Conservation (phyloP, 352 stramenopile species). For the Pythium diclinum region DNA sequence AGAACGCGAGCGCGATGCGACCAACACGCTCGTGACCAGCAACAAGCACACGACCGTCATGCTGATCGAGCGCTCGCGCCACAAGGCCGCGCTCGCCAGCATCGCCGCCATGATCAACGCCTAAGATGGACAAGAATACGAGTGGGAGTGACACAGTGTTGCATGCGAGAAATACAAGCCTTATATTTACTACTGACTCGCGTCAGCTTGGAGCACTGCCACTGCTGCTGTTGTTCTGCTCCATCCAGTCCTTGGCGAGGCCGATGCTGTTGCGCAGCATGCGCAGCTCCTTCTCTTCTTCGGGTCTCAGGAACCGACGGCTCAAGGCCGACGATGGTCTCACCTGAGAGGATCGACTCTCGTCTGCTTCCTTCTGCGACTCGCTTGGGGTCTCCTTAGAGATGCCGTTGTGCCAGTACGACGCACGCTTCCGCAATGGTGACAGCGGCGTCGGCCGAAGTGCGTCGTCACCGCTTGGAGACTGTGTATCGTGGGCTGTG, state of each 20-base stretch:
- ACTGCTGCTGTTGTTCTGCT: conserved; percentile 16
- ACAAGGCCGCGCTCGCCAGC: conserved; percentile 74
- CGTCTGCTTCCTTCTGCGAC: no score
- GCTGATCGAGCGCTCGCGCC: conserved; percentile 70
- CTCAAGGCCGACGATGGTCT: neutral
- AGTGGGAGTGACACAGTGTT: neutral
- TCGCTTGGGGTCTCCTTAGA: conserved; percentile 32
- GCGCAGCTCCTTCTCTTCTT: conserved; percentile 55
- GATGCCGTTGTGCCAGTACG: conserved; percentile 56
- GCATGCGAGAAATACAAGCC: neutral
- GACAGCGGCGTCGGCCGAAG: conserved; percentile 40
- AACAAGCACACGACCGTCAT: conserved; percentile 75
- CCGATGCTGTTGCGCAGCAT: conserved; percentile 56
- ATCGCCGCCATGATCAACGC: conserved; percentile 83
- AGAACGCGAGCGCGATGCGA: conserved; percentile 44
- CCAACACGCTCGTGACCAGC: conserved; percentile 28
- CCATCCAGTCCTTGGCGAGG: conserved; percentile 69
- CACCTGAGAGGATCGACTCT: neutral
- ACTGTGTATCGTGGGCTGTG: neutral
- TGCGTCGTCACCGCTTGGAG: neutral
- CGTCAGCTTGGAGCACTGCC: neutral
- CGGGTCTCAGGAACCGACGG: conserved; percentile 50
- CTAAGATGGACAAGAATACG: conserved; percentile 35
- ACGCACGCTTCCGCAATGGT: conserved; percentile 39
- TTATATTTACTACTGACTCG: conserved; percentile 8